Base-by-base conservation (phyloP, 768 basidiomycete species). In the Boletus reticulatus region DNA sequence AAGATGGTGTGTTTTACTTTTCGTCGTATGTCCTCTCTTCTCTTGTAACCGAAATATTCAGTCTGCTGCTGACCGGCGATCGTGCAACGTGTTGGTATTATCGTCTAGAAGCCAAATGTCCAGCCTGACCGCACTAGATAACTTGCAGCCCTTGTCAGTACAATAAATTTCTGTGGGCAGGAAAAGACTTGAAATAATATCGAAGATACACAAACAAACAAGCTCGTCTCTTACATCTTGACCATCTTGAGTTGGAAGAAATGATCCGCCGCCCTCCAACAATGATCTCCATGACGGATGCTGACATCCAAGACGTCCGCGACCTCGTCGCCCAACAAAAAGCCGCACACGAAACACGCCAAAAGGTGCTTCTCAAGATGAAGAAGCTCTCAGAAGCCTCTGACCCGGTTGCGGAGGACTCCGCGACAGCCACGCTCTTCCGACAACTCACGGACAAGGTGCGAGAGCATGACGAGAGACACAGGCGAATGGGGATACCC, bases 261-360 rank as follows among this genome's bases (percentile, higher is more conserved):
- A 84, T 93, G 91, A 88, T 93, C 66, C 84, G 91, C 48, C 79
- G 90, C 47, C 78, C 80, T 20, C 89, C 91, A 6, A 90, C 90
- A 2, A 78, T 88, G 52, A 88, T 93, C 59, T 81, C 80, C 29
- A 84, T 93, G 82, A 82, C 76, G 57, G 89, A 92, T 68, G 69
- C 77, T 20, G 91, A 92, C 67, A 85, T 93, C 29, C 87, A 92
- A 73, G 89, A 90, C 58, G 76, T 92, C 41, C 83, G 89, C 41
- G 82, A 85, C 47, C 70, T 85, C 64, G 75, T 80, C 19, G 63
- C 83, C 5, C 73, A 79, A 59, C 80, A 82, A 56, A 81, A 77
- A 58, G 63, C 72, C 9, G 77, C 79, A 6, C 67, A 69, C 16
- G 67, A 73, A 2, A 67, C 68, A 29, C 74, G 78, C 20, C 77